These are phyloP conservation scores for Astragalus glycyphyllos DNA, from an alignment of 306 rosid genomes.

Conservation along the genomic window DNA sequence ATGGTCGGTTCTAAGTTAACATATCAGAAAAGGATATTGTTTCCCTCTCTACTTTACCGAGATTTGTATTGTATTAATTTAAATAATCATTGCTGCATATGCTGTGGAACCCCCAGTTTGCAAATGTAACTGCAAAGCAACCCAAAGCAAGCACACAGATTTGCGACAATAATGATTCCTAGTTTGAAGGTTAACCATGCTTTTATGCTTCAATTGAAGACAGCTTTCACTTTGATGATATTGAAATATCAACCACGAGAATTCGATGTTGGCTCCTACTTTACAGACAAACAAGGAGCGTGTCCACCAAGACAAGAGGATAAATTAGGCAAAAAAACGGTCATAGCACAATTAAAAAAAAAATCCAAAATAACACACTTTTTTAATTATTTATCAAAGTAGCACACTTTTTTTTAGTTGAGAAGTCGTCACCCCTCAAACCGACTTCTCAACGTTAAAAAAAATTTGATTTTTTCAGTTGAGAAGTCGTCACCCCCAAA, in stretches of 20 bases:
- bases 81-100: too few relatives aligned
- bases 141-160: slow-evolving; percentile 1
- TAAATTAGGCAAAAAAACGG: too few relatives aligned
- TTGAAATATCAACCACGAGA: background rate
- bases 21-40: background rate
- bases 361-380: too few relatives aligned
- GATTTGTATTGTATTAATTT: background rate
- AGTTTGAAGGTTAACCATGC: background rate
- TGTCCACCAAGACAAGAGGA: background rate
- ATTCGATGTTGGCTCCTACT: background rate
- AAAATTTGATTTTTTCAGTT: too few relatives aligned
- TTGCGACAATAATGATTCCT: slow-evolving; percentile 2
- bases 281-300: slow-evolving; percentile 17
- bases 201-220: background rate
- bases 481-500: too few relatives aligned
- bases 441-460: too few relatives aligned
- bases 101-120: background rate
- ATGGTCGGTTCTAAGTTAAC: slow-evolving; percentile 2
- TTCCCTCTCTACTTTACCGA: background rate
- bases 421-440: too few relatives aligned
- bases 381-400: too few relatives aligned
- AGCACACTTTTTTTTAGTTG: too few relatives aligned
- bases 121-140: slow-evolving; percentile 21
- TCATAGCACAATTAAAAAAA: too few relatives aligned
- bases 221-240: slow-evolving; percentile 17